These are phyloP conservation scores for Rhinocladiella similis DNA, from an alignment of 2,329 filamentous ascomycete species.

Conservation along the genomic window DNA sequence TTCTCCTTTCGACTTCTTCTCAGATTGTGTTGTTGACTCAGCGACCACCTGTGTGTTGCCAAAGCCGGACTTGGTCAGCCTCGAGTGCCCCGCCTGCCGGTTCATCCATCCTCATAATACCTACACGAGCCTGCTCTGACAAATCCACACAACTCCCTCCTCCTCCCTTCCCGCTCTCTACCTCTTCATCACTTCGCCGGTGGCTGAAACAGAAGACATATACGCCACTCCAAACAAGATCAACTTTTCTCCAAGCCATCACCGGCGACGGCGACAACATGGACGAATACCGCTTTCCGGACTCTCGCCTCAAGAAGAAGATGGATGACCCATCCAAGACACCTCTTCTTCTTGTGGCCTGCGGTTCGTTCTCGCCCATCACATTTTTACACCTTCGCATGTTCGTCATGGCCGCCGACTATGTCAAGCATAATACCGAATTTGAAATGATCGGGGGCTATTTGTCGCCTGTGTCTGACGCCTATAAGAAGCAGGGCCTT, in stretches of 20 bases:
- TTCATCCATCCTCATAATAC: conserved; percentile 4
- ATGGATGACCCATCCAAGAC: conserved; percentile 51
- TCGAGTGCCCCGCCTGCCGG: conserved; percentile 15
- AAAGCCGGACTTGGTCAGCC: conserved; percentile 1
- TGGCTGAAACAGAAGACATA: not conserved
- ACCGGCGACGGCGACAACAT: conserved; percentile 29
- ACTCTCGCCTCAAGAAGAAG: conserved; percentile 45
- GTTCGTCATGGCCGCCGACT: conserved; percentile 85
- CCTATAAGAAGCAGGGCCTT: conserved; percentile 78
- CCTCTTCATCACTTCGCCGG: not conserved
- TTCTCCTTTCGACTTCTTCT: conserved; percentile 10
- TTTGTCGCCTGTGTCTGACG: conserved; percentile 72
- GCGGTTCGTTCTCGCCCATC: conserved; percentile 68
- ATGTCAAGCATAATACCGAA: conserved; percentile 69
- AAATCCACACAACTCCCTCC: conserved; percentile 17
- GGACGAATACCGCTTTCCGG: conserved; percentile 47
- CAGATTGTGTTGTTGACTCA: not conserved
- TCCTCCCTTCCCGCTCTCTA: conserved; percentile 4
- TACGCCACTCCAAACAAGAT: conserved; percentile 10
- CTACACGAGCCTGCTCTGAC: conserved; percentile 12
- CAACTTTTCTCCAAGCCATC: conserved; percentile 25
- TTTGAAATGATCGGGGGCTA: conserved; percentile 89
- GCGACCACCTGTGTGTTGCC: conserved; percentile 1
- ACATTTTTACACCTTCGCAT: conserved; percentile 79
- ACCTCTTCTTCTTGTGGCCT: conserved; percentile 49